Base-by-base conservation (phyloP, 768 basidiomycete species). In the Kwoniella sp. region DNA sequence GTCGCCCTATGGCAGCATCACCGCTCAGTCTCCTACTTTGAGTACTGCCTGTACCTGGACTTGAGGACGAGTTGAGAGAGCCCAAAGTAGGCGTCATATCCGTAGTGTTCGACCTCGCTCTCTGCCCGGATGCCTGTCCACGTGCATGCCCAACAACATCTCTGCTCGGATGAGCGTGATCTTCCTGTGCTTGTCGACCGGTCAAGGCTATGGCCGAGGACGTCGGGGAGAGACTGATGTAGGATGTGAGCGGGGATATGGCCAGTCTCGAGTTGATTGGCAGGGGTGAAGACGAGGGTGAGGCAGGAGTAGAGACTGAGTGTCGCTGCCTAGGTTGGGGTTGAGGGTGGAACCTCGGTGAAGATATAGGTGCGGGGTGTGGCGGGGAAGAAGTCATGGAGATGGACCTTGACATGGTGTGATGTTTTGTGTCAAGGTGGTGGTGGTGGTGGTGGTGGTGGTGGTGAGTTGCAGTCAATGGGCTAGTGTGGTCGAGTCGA, bases 221-320 rank as follows among this genome's bases (percentile, higher is more conserved):
- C 3, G 41, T 45, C 5, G 41, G 41, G 41, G 41, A 45, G 9
- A 45, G 41, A 17, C 41, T 45, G 41, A 45, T 45, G 15, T 8
- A 11, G 15, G 41, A 11, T 9, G 41, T 11, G 20, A 45, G 41
- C 9, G 41, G 41, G 15, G 41, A 45, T 3, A 50, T 51, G 45
- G 50, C 28, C 23, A 50, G 52, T 28, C 34, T 60, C 7, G 37
- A 54, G 30, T 31, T 41, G 37, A n/a, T 30, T 12, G 9, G 30
- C 4, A 30, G 11, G 26, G 61, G 61, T 1, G 47, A 51, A 34
- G 62, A 38, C 2, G 58, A 58, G 12, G 56, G 45, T 17, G 56
- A 25, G 22, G 38, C 2, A 2, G 37, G 9, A 13, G 56, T 22
- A 13, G 58, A 48, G 17, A 26, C 29, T 17, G 58, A 59, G 17